These are phyloP conservation scores for Chlamydomonas sp. DNA, from an alignment of 139 green algal genomes.

Conservation along the genomic window DNA sequence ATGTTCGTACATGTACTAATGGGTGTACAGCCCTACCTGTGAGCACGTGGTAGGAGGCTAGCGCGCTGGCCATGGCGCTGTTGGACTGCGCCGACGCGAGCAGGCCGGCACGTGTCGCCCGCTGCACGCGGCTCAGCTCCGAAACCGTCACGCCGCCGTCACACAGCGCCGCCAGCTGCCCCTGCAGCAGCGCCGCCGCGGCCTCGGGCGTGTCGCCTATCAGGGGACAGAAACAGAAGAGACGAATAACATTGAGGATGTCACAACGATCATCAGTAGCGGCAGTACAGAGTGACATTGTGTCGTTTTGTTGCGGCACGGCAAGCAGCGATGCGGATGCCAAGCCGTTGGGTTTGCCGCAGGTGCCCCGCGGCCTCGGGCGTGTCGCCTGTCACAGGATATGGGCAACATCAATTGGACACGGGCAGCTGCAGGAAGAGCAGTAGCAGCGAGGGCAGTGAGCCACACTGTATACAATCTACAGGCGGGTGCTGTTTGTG, in stretches of 20 bases:
- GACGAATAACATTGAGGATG: not conserved
- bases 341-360: constrained; percentile 31
- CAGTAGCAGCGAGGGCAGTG: too few species aligned
- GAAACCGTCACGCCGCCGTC: constrained; percentile 46
- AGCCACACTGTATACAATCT: too few species aligned
- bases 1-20: not conserved
- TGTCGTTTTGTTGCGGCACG: too few species aligned
- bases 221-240: not conserved
- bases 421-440: too few species aligned
- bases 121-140: constrained; percentile 63
- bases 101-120: constrained; percentile 52
- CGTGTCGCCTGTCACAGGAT: constrained; percentile 24
- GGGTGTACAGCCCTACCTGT: not conserved
- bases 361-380: constrained; percentile 41
- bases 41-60: constrained; percentile 63
- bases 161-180: constrained; percentile 50
- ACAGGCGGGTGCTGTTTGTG: too few species aligned
- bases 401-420: too few species aligned
- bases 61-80: constrained; percentile 57
- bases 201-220: constrained; percentile 44
- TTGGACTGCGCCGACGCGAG: constrained; percentile 62
- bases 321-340: too few species aligned
- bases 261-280: not conserved
- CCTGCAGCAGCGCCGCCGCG: constrained; percentile 45
- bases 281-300: not conserved